Conservation (phyloP, 345 rosid genomes). For the Punica granatum region DNA sequence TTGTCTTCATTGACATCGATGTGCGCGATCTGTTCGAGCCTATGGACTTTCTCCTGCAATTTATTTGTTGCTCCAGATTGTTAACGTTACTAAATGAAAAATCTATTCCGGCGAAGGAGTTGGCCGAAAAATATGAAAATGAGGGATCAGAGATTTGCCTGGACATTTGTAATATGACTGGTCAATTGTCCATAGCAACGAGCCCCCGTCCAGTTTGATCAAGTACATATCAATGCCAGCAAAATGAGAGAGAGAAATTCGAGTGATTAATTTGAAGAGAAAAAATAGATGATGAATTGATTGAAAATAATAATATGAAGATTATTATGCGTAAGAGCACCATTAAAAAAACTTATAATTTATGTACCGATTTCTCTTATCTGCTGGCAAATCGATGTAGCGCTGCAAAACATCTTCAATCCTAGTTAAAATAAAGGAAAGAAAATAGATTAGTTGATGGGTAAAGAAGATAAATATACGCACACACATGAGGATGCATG, state of each 20-base stretch:
- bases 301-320: too few species aligned
- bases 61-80: too few species aligned
- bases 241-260: not conserved
- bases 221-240: not conserved
- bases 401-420: conserved; percentile 15
- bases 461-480: not conserved
- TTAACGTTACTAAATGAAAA: too few species aligned
- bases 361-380: conserved; percentile 10
- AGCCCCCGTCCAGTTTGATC: not conserved
- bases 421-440: not conserved
- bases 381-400: conserved; percentile 12
- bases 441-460: not conserved
- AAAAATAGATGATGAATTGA: not conserved
- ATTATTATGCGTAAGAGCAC: too few species aligned
- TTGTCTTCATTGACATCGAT: conserved; percentile 15
- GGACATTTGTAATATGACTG: not conserved
- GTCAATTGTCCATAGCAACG: not conserved
- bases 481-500: too few species aligned
- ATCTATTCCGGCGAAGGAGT: not conserved
- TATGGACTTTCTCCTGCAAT: conserved; percentile 8
- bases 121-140: not conserved
- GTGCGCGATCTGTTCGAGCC: conserved; percentile 11
- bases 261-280: not conserved
- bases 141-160: not conserved
- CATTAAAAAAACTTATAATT: not conserved